Evolutionary conservation across 192 early-diverging fungal species (phyloP).

Genomic region (Coemansia sp.): DNA sequence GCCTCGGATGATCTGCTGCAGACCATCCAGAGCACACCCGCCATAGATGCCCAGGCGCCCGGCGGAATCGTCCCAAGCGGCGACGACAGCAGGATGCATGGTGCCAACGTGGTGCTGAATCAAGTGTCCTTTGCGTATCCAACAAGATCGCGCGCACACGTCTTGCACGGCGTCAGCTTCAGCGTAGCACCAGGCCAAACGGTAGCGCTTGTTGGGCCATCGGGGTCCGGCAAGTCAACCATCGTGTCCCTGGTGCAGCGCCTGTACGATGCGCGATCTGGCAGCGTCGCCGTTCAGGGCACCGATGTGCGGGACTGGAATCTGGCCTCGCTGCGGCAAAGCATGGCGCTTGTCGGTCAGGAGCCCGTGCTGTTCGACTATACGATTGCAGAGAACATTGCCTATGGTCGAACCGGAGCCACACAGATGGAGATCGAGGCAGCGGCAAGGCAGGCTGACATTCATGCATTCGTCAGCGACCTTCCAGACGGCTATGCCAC

Average conservation of each 20-base stretch:
- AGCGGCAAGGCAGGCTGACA: slow-evolving; percentile 62
- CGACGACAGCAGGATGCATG: slow-evolving; percentile 13
- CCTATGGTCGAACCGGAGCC: slow-evolving; percentile 61
- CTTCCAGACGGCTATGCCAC: slow-evolving; percentile 67
- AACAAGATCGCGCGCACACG: slow-evolving; percentile 59
- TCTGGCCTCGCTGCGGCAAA: slow-evolving; percentile 65
- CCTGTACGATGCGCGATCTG: slow-evolving; percentile 72
- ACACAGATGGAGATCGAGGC: slow-evolving; percentile 62
- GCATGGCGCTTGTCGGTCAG: slow-evolving; percentile 88
- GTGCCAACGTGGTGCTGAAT: slow-evolving; percentile 20
- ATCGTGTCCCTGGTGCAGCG: slow-evolving; percentile 68
- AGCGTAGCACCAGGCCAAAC: slow-evolving; percentile 63
- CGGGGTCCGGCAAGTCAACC: slow-evolving; percentile 84
- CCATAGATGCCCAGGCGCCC: slow-evolving; percentile 58
- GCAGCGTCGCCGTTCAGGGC: slow-evolving; percentile 63
- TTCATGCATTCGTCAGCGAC: slow-evolving; percentile 58
- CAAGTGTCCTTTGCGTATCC: slow-evolving; percentile 66
- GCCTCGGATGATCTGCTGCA: slow-evolving; percentile 72
- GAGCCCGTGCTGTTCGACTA: slow-evolving; percentile 91
- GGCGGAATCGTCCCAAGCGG: slow-evolving; percentile 37
- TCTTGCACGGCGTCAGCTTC: slow-evolving; percentile 62
- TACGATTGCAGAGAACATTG: slow-evolving; percentile 86
- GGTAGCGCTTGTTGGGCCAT: slow-evolving; percentile 83
- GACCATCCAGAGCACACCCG: slow-evolving; percentile 68
- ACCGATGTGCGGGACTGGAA: slow-evolving; percentile 64